These are phyloP conservation scores for Ophiostoma piceae DNA, from an alignment of 2,329 filamentous ascomycete genomes.

Conservation along the genomic window DNA sequence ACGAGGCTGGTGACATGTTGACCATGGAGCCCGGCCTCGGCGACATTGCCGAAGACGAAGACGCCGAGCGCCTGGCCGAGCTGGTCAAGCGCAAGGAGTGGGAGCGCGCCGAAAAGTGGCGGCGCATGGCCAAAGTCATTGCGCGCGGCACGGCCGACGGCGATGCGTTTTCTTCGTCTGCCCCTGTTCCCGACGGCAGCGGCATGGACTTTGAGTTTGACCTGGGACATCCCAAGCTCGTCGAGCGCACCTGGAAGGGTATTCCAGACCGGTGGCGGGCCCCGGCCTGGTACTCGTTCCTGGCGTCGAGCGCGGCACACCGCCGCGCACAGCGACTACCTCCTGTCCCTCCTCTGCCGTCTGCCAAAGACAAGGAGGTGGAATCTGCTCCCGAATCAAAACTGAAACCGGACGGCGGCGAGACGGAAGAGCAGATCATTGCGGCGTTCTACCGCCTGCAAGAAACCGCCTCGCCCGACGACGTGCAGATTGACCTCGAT, in stretches of 20 bases:
- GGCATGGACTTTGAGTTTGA: constrained; percentile 71
- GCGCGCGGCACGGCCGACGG: constrained; percentile 36
- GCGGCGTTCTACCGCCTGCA: constrained; percentile 68
- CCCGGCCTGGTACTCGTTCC: constrained; percentile 91
- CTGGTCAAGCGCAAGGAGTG: constrained; percentile 58
- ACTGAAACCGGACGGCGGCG: constrained; percentile 44
- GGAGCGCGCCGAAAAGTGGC: constrained; percentile 61
- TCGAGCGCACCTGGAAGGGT: constrained; percentile 93
- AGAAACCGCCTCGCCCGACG: constrained; percentile 71
- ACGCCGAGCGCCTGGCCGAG: constrained; percentile 48
- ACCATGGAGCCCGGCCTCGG: constrained; percentile 53
- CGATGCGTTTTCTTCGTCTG: constrained; percentile 36
- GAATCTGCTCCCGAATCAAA: neutral
- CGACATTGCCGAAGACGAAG: constrained; percentile 52
- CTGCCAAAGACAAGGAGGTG: constrained; percentile 3
- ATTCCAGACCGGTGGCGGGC: constrained; percentile 94
- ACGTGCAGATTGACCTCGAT: constrained; percentile 95
- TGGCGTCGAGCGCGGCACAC: constrained; percentile 66
- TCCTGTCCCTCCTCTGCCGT: neutral
- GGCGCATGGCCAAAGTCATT: constrained; percentile 57
- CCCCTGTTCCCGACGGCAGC: neutral
- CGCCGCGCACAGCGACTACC: constrained; percentile 18
- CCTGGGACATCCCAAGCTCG: constrained; percentile 71
- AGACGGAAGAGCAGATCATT: constrained; percentile 65
- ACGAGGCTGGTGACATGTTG: constrained; percentile 64